These are phyloP conservation scores for Colletotrichum sublineola DNA, from an alignment of 2,329 filamentous ascomycete genomes.

Conservation along the genomic window DNA sequence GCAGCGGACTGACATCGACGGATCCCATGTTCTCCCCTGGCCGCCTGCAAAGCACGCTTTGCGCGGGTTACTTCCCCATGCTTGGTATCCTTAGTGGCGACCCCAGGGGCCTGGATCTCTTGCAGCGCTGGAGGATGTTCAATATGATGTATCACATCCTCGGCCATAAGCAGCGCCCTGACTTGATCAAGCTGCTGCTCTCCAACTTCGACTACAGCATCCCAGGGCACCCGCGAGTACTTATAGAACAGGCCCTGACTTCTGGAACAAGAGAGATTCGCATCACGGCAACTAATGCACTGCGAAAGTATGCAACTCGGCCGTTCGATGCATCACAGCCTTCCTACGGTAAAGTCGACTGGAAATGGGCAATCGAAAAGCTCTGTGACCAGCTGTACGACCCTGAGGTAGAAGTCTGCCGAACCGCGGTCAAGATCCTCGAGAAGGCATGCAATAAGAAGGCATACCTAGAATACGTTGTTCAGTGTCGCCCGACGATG, in stretches of 20 bases:
- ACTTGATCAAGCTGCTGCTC: constrained; percentile 89
- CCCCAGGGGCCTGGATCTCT: constrained; percentile 84
- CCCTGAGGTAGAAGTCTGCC: constrained; percentile 95
- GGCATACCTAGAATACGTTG: constrained; percentile 92
- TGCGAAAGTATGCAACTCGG: constrained; percentile 86
- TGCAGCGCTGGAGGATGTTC: constrained; percentile 97
- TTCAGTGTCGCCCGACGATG: constrained; percentile 92
- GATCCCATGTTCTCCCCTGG: constrained; percentile 91
- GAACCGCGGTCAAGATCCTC: constrained; percentile 94
- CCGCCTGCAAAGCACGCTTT: constrained; percentile 87
- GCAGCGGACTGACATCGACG: constrained; percentile 81
- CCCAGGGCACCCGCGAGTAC: constrained; percentile 88
- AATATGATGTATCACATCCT: constrained; percentile 99
- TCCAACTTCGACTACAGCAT: constrained; percentile 93
- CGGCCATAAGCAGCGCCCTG: constrained; percentile 89
- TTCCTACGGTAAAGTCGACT: constrained; percentile 63
- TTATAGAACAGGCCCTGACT: constrained; percentile 93
- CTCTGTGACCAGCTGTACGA: constrained; percentile 99
- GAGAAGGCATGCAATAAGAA: constrained; percentile 98
- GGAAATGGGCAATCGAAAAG: constrained; percentile 95
- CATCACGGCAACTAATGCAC: constrained; percentile 87
- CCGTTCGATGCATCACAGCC: constrained; percentile 55
- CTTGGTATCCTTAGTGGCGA: constrained; percentile 89
- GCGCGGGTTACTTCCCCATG: constrained; percentile 94
- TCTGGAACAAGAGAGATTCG: constrained; percentile 92